Base-by-base conservation (phyloP, 306 rosid genomes). In the Cucumis melo region DNA sequence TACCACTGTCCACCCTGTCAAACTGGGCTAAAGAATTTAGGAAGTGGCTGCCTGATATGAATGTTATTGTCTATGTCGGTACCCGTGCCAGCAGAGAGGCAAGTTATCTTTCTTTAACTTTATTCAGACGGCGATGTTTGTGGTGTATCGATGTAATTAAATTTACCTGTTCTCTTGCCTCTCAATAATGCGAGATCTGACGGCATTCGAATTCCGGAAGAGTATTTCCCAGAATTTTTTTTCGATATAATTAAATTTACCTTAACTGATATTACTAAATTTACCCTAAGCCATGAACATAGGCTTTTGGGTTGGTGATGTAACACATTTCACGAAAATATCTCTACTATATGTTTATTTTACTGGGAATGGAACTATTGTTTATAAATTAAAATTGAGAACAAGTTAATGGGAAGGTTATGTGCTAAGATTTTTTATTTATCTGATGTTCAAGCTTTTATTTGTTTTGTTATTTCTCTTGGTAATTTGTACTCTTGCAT, bases 31-130 rank as follows among this genome's bases (percentile, higher is more conserved):
- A 95, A 88, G 99, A 95, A 82, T 92, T 95, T 87, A 86, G 92
- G 87, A 95, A 92, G 89, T 95, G 99, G 99, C 99, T 95, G 73
- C 99, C 99, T 72, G 99, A 95, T 77, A 86, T 92, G 97, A 95
- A 95, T 89, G 81, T 95, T 68, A 95, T 92, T 76, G 89, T 95
- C 77, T 95, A 95, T 68, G 99, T 95, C 73, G 99, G 99, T 78
- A 92, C 97, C 53, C 99, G 99, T 29, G 97, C 99, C 79, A 92
- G 99, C 84, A 87, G 99, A 82, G 99, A 95, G 99, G 99, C 88
- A 81, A 89, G 93, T 44, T 8, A 17, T 34, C 15, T 41, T 58
- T 53, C 42, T 39, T 2, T 55, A 65, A 57, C 68, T 56, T 56
- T 66, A 42, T 44, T 19, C 9, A 24, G 73, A 59, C 3, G 44